phyloP scores from a whole-genome alignment of 2,329 filamentous ascomycete species.

The Albifimbria verrucaria region DNA sequence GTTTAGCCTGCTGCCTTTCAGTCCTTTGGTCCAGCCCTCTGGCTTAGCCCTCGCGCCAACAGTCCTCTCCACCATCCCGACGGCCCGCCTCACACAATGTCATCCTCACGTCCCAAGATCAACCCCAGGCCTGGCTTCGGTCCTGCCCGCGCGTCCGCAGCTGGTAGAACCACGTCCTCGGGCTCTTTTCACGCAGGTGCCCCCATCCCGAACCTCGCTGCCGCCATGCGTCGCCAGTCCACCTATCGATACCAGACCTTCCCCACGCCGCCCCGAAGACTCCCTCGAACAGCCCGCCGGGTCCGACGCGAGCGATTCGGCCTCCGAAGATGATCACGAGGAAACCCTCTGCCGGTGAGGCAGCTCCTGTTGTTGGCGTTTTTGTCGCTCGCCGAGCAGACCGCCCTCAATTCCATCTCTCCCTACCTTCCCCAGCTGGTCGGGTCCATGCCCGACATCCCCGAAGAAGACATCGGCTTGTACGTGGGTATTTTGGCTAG shows the following conservation, averaged over 20 bases:
- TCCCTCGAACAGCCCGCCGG: constrained; percentile 45
- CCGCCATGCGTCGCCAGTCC: constrained; percentile 34
- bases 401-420: constrained; percentile 91
- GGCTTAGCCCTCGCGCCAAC: no score
- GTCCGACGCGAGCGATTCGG: constrained; percentile 20
- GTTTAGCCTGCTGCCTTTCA: no score
- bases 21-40: no score
- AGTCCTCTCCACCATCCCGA: no score
- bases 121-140: background rate
- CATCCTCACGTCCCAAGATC: background rate
- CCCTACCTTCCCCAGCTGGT: constrained; percentile 96
- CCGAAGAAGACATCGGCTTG: constrained; percentile 67
- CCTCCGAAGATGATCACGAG: constrained; percentile 35
- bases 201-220: constrained; percentile 37
- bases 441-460: constrained; percentile 76
- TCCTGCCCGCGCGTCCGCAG: background rate
- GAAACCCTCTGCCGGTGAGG: constrained; percentile 72
- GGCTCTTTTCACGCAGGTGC: constrained; percentile 52
- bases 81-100: background rate
- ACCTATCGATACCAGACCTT: constrained; percentile 76
- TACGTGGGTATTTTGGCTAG: constrained; percentile 91
- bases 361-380: constrained; percentile 84
- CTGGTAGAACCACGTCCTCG: constrained; percentile 25
- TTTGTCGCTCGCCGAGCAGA: constrained; percentile 90
- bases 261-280: constrained; percentile 70